Base-by-base conservation (phyloP, 169 alveolate species). In the Plasmodium yoelii region DNA sequence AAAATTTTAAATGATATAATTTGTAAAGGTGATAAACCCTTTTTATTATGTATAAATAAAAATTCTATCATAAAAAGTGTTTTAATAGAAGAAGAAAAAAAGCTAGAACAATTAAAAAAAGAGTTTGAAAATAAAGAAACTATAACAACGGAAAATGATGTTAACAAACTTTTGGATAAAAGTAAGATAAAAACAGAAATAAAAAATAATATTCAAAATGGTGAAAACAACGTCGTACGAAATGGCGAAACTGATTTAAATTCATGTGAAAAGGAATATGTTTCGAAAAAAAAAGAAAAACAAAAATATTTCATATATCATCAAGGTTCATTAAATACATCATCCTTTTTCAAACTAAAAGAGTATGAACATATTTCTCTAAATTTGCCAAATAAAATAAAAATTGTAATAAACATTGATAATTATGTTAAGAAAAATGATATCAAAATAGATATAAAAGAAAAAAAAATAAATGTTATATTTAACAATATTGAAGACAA, bases 21-120 rank as follows among this genome's bases (percentile, higher is more conserved):
- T 22, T 80, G 90, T n/a, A 80, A 80, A 55, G 90, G 90, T 51
- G 90, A 61, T 6, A 80, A 80, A 13, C 90, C 90, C 13, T 80
- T 80, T 80, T 57, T 47, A 34, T 18, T 80, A 15, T 80, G 90
- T 46, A 80, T 80, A 34, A 80, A 80, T 26, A 80, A 80, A 47
- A 70, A 65, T 10, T 64, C 56, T 13, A 8, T 80, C 5, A 65
- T 44, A 47, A 56, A 10, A 5, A 65, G 34, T 12, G 60, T 80
- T 13, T 34, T 80, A 10, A 19, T 80, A 10, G 90, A 80, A 8
- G 90, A 65, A 69, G 65, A 80, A 22, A 80, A 65, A 10, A 80
- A 80, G 42, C 46, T 80, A 65, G 82, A 64, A 3, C 28, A 18
- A 10, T n/a, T 80, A 55, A 80, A 70, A 69, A 80, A 57, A 34